phyloP scores from a whole-genome alignment of 2,329 filamentous ascomycete species.

The Beauveria pseudobassiana region DNA sequence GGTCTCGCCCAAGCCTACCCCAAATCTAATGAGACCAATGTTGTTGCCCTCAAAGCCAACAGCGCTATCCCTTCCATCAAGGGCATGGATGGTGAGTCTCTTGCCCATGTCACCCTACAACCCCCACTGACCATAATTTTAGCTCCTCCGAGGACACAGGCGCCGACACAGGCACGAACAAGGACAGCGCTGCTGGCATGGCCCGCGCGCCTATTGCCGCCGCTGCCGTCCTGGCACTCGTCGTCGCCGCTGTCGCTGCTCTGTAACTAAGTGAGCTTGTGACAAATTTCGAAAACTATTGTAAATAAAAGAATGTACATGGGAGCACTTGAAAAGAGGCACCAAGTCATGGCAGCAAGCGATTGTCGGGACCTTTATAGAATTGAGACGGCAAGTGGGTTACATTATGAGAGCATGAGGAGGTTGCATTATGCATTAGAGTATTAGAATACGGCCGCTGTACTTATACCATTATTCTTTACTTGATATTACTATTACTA shows the following conservation, averaged over 20 bases:
- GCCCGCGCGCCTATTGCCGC: not conserved
- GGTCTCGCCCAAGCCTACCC: conserved; percentile 46
- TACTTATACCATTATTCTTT: not conserved
- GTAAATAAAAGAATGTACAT: conserved; percentile 4
- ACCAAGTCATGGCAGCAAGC: not conserved
- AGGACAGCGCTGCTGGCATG: conserved; percentile 3
- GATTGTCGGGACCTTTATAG: not conserved
- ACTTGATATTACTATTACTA: too few relatives aligned
- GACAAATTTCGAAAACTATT: not conserved
- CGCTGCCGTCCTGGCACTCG: conserved; percentile 8
- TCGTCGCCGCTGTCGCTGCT: conserved; percentile 14
- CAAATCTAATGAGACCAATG: conserved; percentile 34
- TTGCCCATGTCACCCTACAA: conserved; percentile 13
- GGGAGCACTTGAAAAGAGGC: not conserved
- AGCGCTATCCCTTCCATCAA: conserved; percentile 34
- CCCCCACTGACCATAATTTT: not conserved
- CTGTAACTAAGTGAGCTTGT: not conserved
- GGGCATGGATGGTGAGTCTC: conserved; percentile 33
- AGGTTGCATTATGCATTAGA: not conserved
- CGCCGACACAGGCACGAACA: not conserved
- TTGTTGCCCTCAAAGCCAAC: conserved; percentile 37
- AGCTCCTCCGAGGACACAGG: not conserved
- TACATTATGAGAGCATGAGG: not conserved
- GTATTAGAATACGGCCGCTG: not conserved
- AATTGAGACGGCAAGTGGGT: not conserved